phyloP scores from a whole-genome alignment of 345 rosid species.

The Brassica nigra region DNA sequence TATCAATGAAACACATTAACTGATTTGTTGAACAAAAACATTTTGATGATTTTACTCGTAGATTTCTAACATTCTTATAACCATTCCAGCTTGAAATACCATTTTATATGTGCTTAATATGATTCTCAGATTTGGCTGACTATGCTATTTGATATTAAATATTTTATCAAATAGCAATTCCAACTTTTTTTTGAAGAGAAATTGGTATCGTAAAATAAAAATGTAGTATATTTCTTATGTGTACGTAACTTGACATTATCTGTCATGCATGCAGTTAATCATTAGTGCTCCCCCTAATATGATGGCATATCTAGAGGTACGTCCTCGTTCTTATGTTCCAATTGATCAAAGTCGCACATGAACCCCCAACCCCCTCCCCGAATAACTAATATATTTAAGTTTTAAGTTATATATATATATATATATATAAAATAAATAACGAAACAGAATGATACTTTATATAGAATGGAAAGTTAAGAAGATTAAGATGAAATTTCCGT shows the following conservation, averaged over 20 bases:
- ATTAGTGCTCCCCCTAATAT: conserved; percentile 15
- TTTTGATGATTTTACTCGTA: background rate
- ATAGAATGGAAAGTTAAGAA: background rate
- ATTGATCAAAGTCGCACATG: background rate
- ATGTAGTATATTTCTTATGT: background rate
- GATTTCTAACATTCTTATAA: background rate
- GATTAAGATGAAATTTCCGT: background rate
- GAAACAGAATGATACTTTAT: background rate
- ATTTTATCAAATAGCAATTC: background rate
- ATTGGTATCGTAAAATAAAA: background rate
- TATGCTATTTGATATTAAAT: background rate
- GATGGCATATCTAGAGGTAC: conserved; percentile 28
- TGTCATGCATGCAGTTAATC: conserved; percentile 2
- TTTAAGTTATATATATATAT: too few species aligned
- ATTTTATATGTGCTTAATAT: background rate
- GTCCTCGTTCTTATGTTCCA: background rate
- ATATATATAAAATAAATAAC: background rate
- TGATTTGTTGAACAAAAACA: background rate
- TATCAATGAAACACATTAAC: background rate
- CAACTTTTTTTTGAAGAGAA: background rate
- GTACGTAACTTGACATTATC: conserved; percentile 15
- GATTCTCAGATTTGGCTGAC: background rate
- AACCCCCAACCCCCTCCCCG: background rate
- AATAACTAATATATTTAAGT: background rate
- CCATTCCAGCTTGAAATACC: background rate